Evolutionary conservation across 2,329 filamentous ascomycete genomes (phyloP), one percentile per base, ranked within the genome.

Genomic region (Cordyceps fumosorosea): DNA sequence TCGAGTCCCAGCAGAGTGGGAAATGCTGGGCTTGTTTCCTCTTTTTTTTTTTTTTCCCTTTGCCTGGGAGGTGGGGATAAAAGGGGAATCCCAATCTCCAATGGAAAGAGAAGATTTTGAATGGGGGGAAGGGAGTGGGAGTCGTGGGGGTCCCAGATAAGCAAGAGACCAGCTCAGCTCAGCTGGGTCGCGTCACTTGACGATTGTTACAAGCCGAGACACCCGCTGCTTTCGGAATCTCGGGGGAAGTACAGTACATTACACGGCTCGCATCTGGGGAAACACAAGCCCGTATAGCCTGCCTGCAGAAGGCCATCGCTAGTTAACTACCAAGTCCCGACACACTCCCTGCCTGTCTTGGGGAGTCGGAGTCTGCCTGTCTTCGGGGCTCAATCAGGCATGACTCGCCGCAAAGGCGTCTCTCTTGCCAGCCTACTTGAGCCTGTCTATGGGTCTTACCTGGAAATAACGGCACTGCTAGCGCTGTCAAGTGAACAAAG

Each of bases 401-500:
- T 62, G 60, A 62, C 53, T 62, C 60, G 60, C 53, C 40, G 22
- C 47, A 18, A 44, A 44, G 24, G 37, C 60, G 53, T 47, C 53
- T 62, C 53, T 37, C 45, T 56, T 56, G 24, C 45, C 53, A 53
- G 53, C 44, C 3, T 32, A 32, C 8, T 32, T 32, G 29, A 8
- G 56, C 47, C 22, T 42, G 56, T 44, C 16, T 44, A 60, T 45
- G 56, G 56, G 56, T 60, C 57, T 37, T 37, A 18, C n/a, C 42
- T 40, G 58, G 45, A 53, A 47, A 60, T 47, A 45, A 53, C 34
- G 26, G 37, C 56, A 20, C 6, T 18, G 42, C 45, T 53, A 47
- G 50, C 40, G 48, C 32, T 24, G n/a, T 26, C 44, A 18, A 29
- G 29, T 53, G 26, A 12, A 37, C 11, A 12, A 37, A 37, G 29